phyloP scores from a whole-genome alignment of 768 basidiomycete species.

The Cyclocybe aegerita region DNA sequence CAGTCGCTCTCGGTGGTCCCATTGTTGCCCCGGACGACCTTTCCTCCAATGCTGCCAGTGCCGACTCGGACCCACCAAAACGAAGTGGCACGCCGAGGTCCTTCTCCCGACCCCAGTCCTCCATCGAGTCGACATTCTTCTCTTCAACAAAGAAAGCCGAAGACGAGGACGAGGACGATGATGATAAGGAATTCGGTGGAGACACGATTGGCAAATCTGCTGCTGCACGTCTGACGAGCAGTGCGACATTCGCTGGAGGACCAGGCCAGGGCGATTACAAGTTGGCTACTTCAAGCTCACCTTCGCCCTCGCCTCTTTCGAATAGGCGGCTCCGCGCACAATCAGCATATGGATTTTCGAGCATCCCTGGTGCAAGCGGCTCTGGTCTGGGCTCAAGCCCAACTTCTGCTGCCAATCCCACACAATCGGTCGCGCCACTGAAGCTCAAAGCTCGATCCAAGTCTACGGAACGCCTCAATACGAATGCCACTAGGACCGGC shows the following conservation, averaged over 20 bases:
- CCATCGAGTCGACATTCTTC: slow-evolving; percentile 10
- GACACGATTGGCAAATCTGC: slow-evolving; percentile 65
- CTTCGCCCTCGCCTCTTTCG: slow-evolving; percentile 17
- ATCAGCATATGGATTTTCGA: slow-evolving; percentile 53
- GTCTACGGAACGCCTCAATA: slow-evolving; percentile 38
- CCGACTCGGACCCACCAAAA: slow-evolving; percentile 7
- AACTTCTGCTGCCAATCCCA: not conserved
- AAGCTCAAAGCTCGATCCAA: slow-evolving; percentile 36
- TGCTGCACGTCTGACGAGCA: slow-evolving; percentile 27
- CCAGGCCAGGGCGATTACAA: slow-evolving; percentile 25
- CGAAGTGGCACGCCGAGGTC: slow-evolving; percentile 9
- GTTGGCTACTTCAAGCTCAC: slow-evolving; percentile 2
- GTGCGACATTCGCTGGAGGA: slow-evolving; percentile 7
- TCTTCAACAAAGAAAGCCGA: slow-evolving; percentile 22
- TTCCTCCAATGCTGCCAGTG: slow-evolving; percentile 15
- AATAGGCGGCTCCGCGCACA: slow-evolving; percentile 43
- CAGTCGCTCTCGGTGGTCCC: slow-evolving; percentile 79
- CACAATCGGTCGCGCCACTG: slow-evolving; percentile 33
- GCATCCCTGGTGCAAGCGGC: slow-evolving; percentile 28
- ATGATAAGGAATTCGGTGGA: slow-evolving; percentile 43
- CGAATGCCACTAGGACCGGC: slow-evolving; percentile 18
- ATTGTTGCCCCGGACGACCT: slow-evolving; percentile 42
- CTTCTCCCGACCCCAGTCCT: slow-evolving; percentile 5
- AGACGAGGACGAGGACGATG: slow-evolving; percentile 32
- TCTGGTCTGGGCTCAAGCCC: slow-evolving; percentile 15